Percentiles rank a stretch among this genome's conserved stretches.
These are phyloP conservation scores for Kingdonia uniflora DNA, from an alignment of 164 flowering plant genomes.

Conservation along the genomic window DNA sequence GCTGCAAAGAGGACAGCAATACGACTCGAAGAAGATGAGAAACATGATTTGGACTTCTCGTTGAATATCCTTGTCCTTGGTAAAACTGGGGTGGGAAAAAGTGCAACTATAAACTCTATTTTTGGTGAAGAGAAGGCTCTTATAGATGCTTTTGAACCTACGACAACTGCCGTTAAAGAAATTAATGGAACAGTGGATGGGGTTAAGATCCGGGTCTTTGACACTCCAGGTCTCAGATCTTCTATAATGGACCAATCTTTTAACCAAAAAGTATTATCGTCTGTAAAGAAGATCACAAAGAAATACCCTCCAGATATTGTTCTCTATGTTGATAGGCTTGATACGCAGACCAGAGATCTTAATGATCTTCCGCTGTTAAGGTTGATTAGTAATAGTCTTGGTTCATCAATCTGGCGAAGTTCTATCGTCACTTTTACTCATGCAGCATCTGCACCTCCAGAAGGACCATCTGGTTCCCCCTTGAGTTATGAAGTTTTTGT, in stretches of 20 bases:
- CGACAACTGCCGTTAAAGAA: slow-evolving; percentile 54
- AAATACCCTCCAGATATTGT: slow-evolving; percentile 75
- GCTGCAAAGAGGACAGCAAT: slow-evolving; percentile 55
- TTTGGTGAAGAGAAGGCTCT: slow-evolving; percentile 63
- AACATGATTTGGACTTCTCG: slow-evolving; percentile 56
- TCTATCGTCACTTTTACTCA: slow-evolving; percentile 85
- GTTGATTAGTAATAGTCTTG: slow-evolving; percentile 51
- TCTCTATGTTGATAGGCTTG: slow-evolving; percentile 80
- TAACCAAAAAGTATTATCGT: slow-evolving; percentile 47
- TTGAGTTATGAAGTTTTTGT: slow-evolving; percentile 80
- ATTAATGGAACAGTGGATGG: slow-evolving; percentile 61
- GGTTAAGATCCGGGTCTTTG: slow-evolving; percentile 62
- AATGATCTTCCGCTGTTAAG: slow-evolving; percentile 73
- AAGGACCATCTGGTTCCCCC: slow-evolving; percentile 83
- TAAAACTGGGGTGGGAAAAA: slow-evolving; percentile 94
- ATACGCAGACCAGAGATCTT: slow-evolving; percentile 70
- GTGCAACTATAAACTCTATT: slow-evolving; percentile 90
- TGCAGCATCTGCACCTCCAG: slow-evolving; percentile 93
- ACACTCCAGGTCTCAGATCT: slow-evolving; percentile 78
- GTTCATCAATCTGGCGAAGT: slow-evolving; percentile 70
- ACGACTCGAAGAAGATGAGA: slow-evolving; percentile 46
- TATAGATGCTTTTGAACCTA: slow-evolving; percentile 62
- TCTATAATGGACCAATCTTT: slow-evolving; percentile 62
- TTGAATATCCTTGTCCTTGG: slow-evolving; percentile 76
- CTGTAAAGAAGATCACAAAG: slow-evolving; percentile 62